Base-by-base conservation (phyloP, 1,284 basidiomycete genomes). In the Rhodotorula glutinis region DNA sequence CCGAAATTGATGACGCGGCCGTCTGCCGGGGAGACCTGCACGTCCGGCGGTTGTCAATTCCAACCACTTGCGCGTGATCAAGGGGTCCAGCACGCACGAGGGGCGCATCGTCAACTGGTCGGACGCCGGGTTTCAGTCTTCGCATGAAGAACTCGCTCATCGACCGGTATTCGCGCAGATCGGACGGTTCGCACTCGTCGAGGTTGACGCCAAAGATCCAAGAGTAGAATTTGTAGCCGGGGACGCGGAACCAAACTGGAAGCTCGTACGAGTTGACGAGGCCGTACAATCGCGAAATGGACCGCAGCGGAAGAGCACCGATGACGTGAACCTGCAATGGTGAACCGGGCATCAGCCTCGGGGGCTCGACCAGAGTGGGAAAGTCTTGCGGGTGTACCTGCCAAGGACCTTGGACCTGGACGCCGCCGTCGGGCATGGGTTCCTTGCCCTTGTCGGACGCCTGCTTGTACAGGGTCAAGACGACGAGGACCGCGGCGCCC, bases 91-190 rank as follows among this genome's bases (percentile, higher is more conserved):
- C 0, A 80, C 85, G 73, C 73, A 91, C 93, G 70, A 98, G 84
- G 11, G 87, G 85, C 51, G 87, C 63, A 27, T 74, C 82, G 40
- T 88, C 91, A 43, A 96, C 87, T 10, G 91, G 90, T 29, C 96
- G 84, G 38, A 80, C 86, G 53, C 92, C 94, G 21, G 85, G 83
- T 77, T 90, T 92, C 68, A 98, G 84, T 75, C 87, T 86, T 46
- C 95, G 84, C 79, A 96, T 95, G 81, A 98, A 98, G 81, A 98
- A 98, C 53, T 91, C 91, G 59, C 93, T 74, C 93, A 38, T 98
- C 82, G 77, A 87, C 88, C 29, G 84, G 78, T 97, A 98, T 66
- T 86, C 78, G 19, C 80, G 85, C 70, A 98, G 82, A 79, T 98
- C 92, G 21, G 82, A 79, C 29, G 81, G 85, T 57, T 93, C 90